Conservation (phyloP, 768 basidiomycete genomes). For the Naganishia randhawae region DNA sequence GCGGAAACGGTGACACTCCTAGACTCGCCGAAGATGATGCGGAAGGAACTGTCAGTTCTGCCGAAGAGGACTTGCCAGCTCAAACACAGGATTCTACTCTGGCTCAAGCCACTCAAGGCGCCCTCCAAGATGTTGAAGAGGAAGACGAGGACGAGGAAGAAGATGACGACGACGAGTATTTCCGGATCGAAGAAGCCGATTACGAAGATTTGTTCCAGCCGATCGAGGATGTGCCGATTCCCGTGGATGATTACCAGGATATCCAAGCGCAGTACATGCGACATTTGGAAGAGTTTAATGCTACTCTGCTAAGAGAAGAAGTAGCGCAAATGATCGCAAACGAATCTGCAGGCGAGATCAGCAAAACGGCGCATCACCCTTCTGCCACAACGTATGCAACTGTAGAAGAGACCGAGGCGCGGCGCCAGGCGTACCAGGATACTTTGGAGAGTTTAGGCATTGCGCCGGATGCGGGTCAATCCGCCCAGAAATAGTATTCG, state of each 20-base stretch:
- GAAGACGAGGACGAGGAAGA: conserved; percentile 21
- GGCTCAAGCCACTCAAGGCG: conserved; percentile 9
- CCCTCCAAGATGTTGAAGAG: background rate
- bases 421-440: conserved; percentile 10
- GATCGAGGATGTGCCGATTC: conserved; percentile 29
- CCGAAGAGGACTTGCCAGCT: background rate
- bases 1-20: background rate
- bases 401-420: background rate
- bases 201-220: conserved; percentile 28
- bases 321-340: conserved; percentile 12
- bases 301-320: conserved; percentile 10
- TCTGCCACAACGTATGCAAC: background rate
- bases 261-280: conserved; percentile 17
- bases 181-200: conserved; percentile 16
- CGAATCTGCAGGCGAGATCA: background rate
- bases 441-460: conserved; percentile 16
- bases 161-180: conserved; percentile 24
- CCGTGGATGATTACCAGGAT: conserved; percentile 16
- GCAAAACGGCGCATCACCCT: background rate
- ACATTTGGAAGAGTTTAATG: conserved; percentile 13
- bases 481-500: background rate
- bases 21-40: background rate
- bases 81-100: conserved; percentile 3
- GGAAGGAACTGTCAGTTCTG: background rate
- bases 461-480: conserved; percentile 1